Base-by-base conservation (phyloP, 352 stramenopile species). In the Pelagophyceae sp. region DNA sequence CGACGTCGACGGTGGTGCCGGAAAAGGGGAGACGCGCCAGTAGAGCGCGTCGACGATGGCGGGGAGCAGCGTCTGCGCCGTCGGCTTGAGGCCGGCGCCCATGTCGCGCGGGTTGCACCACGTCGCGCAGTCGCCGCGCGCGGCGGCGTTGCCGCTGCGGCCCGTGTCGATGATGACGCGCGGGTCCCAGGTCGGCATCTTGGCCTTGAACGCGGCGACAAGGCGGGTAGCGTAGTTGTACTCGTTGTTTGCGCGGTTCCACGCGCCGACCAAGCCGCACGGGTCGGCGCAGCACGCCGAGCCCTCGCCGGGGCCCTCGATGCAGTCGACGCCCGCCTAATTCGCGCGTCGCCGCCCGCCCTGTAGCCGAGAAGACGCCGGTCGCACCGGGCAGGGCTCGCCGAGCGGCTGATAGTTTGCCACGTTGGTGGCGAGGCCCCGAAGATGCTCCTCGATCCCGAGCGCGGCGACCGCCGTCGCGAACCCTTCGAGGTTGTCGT, bases 361-460 rank as follows among this genome's bases (percentile, higher is more conserved):
- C n/a, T n/a, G n/a, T n/a, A n/a, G n/a, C n/a, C n/a, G n/a, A n/a
- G n/a, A n/a, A n/a, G n/a, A n/a, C n/a, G n/a, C n/a, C n/a, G 50
- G 17, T 60, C 50, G 50, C 50, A 15, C 17, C 15, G 15, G 50
- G 17, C 50, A 15, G 15, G 50, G 25, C 25, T 25, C 17, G 15
- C 25, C 17, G n/a, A n/a, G n/a, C n/a, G n/a, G n/a, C n/a, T n/a
- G n/a, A n/a, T n/a, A n/a, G n/a, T n/a, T n/a, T n/a, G 50, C 50
- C 17, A 60, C 50, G 25, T 60, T 60, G 15, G 50, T 60, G 17
- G 50, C 50, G 25, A 60, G 25, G 50, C 50, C 50, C 17, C 50
- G 50, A 25, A 60, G 50, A 60, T 60, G 50, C 50, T 60, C 50
- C 50, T 60, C 50, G 50, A 60, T 60, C 50, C 50, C 50, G 50